Evolutionary conservation across 495 filamentous ascomycete genomes (phyloP), one percentile per base, ranked within the genome.

Genomic region (Letharia lupina): DNA sequence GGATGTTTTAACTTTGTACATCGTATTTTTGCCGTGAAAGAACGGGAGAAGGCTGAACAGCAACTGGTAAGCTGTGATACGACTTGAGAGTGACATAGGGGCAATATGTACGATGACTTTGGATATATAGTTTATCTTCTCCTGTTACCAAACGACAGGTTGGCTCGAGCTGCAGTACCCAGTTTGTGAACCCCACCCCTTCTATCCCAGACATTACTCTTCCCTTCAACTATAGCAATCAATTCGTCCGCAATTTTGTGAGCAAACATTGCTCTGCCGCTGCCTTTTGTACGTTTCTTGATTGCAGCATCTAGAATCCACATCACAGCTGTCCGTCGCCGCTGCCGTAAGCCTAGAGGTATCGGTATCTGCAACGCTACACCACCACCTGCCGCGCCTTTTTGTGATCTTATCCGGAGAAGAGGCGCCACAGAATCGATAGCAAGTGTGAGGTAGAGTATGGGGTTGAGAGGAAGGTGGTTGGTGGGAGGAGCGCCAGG

Each of bases 371-470:
- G 90, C 61, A 97, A 81, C 20, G 91, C 84, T 16, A 82, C 80
- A 75, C 94, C 94, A 77, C 94, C 94, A 77, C 92, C 91, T 1
- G 88, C 89, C 44, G 89, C 82, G 69, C 91, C 91, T 75, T 86
- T 89, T 72, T 88, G 82, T 42, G 80, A 80, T 33, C 85, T 83
- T 71, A 98, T 85, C 40, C 87, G 88, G 71, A 98, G 77, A 33
- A 98, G 80, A 31, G 94, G 94, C 16, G 91, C 91, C n/a, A 98
- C 88, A 15, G 91, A 96, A 81, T 98, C 94, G 73, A 98, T 87
- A n/a, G 93, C 91, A 47, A 93, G 77, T 0, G 86, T 89, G 48
- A 96, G 84, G 77, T 92, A 92, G 56, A 84, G 79, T 41, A 92
- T 78, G 13, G 92, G 87, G 77, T 95, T 84, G 28, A 90, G 80